Evolutionary conservation across 2,329 filamentous ascomycete species (phyloP).

Genomic region (Hypoxylon sp.): DNA sequence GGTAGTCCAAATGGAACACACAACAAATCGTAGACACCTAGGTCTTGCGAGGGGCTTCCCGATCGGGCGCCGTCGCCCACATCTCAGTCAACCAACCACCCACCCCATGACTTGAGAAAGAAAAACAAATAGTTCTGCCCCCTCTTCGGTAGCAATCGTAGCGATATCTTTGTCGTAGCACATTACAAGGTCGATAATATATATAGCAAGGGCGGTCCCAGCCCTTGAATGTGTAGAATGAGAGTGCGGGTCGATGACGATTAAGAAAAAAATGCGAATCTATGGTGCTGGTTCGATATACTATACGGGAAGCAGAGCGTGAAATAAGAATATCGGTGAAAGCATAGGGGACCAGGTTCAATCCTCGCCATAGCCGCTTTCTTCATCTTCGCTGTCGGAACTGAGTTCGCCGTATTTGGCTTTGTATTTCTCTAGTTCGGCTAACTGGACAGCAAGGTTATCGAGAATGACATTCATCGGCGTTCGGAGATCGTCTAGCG

Average conservation of each 20-base stretch:
- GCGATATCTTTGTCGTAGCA: slow-evolving; percentile 48
- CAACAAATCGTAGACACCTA: not conserved
- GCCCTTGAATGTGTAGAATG: slow-evolving; percentile 24
- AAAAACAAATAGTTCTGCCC: slow-evolving; percentile 38
- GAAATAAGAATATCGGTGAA: not conserved
- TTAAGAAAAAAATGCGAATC: slow-evolving; percentile 15
- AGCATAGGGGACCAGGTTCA: slow-evolving; percentile 22
- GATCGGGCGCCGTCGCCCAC: slow-evolving; percentile 22
- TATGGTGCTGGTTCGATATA: slow-evolving; percentile 28
- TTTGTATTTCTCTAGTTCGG: slow-evolving; percentile 75
- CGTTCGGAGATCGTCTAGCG: slow-evolving; percentile 79
- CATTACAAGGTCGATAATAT: slow-evolving; percentile 44
- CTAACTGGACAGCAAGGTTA: slow-evolving; percentile 72
- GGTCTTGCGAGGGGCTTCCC: slow-evolving; percentile 5
- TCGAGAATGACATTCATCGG: slow-evolving; percentile 82
- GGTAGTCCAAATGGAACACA: slow-evolving; percentile 20
- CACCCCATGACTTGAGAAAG: slow-evolving; percentile 2
- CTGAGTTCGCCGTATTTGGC: slow-evolving; percentile 64
- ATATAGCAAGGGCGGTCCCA: slow-evolving; percentile 44
- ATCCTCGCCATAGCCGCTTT: slow-evolving; percentile 57
- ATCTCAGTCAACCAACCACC: slow-evolving; percentile 21
- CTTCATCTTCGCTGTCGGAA: slow-evolving; percentile 51
- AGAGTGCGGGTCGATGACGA: slow-evolving; percentile 24
- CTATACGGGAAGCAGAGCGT: slow-evolving; percentile 25
- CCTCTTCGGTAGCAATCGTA: slow-evolving; percentile 35